Evolutionary conservation across 164 flowering plant genomes (phyloP), one percentile per base, ranked within the genome.

Genomic region (Berberis thunbergii): DNA sequence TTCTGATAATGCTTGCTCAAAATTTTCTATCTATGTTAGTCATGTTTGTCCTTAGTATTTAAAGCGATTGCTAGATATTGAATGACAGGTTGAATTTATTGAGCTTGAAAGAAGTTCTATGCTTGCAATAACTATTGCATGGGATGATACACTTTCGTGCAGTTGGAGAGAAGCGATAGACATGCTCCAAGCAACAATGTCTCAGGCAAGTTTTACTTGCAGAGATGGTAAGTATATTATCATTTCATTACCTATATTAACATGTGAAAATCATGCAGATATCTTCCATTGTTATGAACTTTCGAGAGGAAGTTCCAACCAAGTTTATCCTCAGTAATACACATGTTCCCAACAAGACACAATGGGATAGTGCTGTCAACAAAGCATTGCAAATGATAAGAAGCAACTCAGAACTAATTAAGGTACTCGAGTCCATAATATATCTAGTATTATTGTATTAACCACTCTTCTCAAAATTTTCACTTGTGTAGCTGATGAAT

Each of bases 51-150:
- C 54, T 52, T 41, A 41, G 60, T 40, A 9, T 57, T 57, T 57
- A 57, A 71, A 67, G 57, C 43, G 49, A 61, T 63, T 67, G 61
- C 70, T 66, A 66, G 73, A 70, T 67, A 60, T 67, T 63, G 62
- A 70, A 72, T 77, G 62, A 74, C 91, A 93, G 98, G 87, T 94
- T 73, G 99, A 94, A 79, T 82, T 91, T 73, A 77, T 85, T 78
- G 99, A 94, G 83, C 76, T 94, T 69, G 85, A 89, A 80, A 89
- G 85, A 71, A 80, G 86, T 71, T 87, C 96, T 40, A 77, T 89
- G 75, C 81, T 94, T 59, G 91, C 90, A 3, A 68, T 80, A 26
- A 89, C 86, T 57, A 67, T 94, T 74, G 97, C 96, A 13, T 94
- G 99, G 99, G 99, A 94, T 50, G 66, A 79, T 69, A 68, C 73